Evolutionary conservation across 352 stramenopile genomes (phyloP), one percentile per base, ranked within the genome.

Genomic region (Pythium graminicola): DNA sequence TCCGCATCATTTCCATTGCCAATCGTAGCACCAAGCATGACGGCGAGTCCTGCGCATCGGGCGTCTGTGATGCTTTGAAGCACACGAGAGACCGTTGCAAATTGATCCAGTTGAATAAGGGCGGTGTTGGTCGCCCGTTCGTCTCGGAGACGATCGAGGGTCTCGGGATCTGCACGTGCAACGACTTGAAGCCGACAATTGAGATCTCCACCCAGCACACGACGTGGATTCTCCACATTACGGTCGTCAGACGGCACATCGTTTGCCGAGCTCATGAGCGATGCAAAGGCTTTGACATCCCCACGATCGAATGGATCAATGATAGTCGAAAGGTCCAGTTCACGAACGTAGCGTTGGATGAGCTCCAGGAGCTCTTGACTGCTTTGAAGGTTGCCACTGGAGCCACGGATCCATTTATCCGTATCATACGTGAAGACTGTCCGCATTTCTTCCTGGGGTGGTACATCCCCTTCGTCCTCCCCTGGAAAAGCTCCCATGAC

Each of bases 281-380:
- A 61, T 2, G 65, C 41, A 23, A 85, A 86, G 20, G 60, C 63
- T 41, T 75, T 76, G 60, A 86, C 32, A 35, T 91, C 76, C 0
- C 60, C 51, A 2, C 55, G 49, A 22, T 79, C 77, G 41, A 91
- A 87, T 4, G 80, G 76, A 40, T 89, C 80, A 2, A 89, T 63
- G 23, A 91, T 65, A 0, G 63, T 60, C 4, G 64, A 57, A 23
- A 91, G 50, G n/a, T 76, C 59, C 10, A 87, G 56, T 48, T 87
- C 71, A 17, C 68, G 64, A 3, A 86, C 54, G 35, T 44, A 77
- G 47, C 61, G 75, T 17, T 65, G 70, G 14, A 86, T 50, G 39
- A 85, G 72, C 20, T 84, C 72, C 16, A 85, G 41, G 53, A 89
- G 54, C 31, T 89, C 80, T 17, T 84, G 73, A 26, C 76, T 87